These are phyloP conservation scores for Thielaviopsis populi DNA, from an alignment of 2,329 filamentous ascomycete species.

Conservation along the genomic window DNA sequence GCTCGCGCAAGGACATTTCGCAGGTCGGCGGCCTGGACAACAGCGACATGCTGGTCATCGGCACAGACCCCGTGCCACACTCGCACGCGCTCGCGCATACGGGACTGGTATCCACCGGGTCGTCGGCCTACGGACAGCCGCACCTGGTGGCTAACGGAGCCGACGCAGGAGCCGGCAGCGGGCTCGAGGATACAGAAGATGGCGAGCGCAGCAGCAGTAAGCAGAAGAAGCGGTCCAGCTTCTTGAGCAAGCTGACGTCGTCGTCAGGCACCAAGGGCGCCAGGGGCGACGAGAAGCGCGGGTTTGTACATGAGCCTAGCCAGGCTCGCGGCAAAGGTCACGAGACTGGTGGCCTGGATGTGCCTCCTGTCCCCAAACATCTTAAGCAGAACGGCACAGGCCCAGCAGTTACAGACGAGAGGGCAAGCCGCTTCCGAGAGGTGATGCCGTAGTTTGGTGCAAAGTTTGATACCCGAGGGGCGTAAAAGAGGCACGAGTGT, in stretches of 20 bases:
- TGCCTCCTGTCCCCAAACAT: not conserved
- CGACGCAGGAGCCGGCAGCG: not conserved
- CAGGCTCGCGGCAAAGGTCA: not conserved
- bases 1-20: slow-evolving; percentile 9
- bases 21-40: slow-evolving; percentile 11
- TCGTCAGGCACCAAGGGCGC: slow-evolving; percentile 3
- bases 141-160: not conserved
- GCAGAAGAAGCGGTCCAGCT: slow-evolving; percentile 12
- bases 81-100: not conserved
- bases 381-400: not conserved
- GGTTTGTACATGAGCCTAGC: slow-evolving; percentile 10
- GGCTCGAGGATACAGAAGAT: not conserved
- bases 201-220: not conserved
- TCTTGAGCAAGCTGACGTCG: slow-evolving; percentile 8
- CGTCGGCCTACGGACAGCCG: not conserved
- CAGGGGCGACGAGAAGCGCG: slow-evolving; percentile 10
- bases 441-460: slow-evolving; percentile 4
- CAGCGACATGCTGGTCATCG: slow-evolving; percentile 11
- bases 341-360: not conserved
- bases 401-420: not conserved
- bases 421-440: slow-evolving; percentile 13
- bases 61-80: slow-evolving; percentile 3
- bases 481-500: not conserved
- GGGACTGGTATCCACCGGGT: not conserved
- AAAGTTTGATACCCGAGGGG: not conserved